Evolutionary conservation across 768 basidiomycete genomes (phyloP).

Genomic region (Trametes elegans): DNA sequence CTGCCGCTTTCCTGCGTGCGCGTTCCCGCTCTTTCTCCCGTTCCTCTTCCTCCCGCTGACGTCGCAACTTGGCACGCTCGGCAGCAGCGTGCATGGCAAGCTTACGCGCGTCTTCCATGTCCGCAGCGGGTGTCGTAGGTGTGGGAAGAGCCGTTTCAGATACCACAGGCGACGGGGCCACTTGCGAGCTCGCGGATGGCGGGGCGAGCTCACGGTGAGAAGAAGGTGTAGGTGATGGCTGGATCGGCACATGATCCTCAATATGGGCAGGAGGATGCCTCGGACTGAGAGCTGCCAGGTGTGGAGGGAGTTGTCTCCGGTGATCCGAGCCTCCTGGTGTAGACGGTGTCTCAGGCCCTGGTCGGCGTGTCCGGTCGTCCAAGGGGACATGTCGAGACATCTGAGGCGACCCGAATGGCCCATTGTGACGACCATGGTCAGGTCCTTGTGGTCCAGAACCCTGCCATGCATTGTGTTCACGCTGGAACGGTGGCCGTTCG

Average conservation of each 20-base stretch:
- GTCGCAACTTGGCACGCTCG: constrained; percentile 74
- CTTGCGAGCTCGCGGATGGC: constrained; percentile 19
- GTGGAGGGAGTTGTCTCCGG: constrained; percentile 54
- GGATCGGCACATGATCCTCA: constrained; percentile 29
- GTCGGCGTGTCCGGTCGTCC: constrained; percentile 10
- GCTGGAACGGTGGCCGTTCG: constrained; percentile 23
- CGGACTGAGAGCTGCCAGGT: constrained; percentile 34
- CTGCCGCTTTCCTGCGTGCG: constrained; percentile 75
- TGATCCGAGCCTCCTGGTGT: background rate
- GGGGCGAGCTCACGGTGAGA: constrained; percentile 9
- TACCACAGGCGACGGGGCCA: constrained; percentile 18
- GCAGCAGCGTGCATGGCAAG: constrained; percentile 83
- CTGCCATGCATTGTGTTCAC: constrained; percentile 17
- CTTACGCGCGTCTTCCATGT: constrained; percentile 64
- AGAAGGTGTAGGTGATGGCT: background rate
- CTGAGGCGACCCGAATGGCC: background rate
- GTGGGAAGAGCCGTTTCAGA: constrained; percentile 18
- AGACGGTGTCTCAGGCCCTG: background rate
- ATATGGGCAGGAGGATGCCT: background rate
- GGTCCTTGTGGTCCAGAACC: background rate
- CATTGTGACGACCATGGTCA: constrained; percentile 1
- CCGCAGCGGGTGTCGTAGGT: constrained; percentile 22
- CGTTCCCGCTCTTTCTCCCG: constrained; percentile 78
- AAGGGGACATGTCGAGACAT: constrained; percentile 8
- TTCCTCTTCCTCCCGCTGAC: constrained; percentile 82